These are phyloP conservation scores for Cardamine resedifolia DNA, from an alignment of 345 rosid species.

Conservation along the genomic window DNA sequence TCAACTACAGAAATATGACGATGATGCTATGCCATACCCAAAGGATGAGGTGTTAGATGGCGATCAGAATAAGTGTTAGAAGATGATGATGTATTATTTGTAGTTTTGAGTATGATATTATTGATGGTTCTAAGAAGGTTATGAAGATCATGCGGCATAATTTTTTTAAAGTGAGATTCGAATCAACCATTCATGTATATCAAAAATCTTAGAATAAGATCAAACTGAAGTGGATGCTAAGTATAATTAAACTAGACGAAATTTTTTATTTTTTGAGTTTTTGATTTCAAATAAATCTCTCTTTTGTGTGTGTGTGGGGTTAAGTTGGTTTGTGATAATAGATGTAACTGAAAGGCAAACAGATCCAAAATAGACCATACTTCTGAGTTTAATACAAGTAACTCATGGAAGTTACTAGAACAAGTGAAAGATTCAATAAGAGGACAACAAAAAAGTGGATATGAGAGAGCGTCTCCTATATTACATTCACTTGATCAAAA, in stretches of 20 bases:
- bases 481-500: conserved; percentile 1
- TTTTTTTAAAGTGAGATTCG: not conserved
- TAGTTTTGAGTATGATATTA: not conserved
- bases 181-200: not conserved
- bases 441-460: conserved; percentile 7
- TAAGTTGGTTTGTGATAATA: too few relatives aligned
- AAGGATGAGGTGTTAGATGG: too few relatives aligned
- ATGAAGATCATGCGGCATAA: not conserved
- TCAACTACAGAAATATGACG: too few relatives aligned
- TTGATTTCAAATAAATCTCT: too few relatives aligned
- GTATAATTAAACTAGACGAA: not conserved
- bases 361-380: too few relatives aligned
- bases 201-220: not conserved
- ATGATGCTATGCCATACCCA: too few relatives aligned
- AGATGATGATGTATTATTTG: not conserved
- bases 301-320: too few relatives aligned
- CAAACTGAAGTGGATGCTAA: not conserved
- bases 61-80: too few relatives aligned
- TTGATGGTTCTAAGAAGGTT: not conserved
- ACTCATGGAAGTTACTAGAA: conserved; percentile 2
- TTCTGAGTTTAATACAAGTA: not conserved
- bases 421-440: not conserved
- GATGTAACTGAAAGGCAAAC: too few relatives aligned
- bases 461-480: not conserved
- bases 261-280: too few relatives aligned